Evolutionary conservation across 306 rosid species (phyloP).

Genomic region (Malus sylvestris): DNA sequence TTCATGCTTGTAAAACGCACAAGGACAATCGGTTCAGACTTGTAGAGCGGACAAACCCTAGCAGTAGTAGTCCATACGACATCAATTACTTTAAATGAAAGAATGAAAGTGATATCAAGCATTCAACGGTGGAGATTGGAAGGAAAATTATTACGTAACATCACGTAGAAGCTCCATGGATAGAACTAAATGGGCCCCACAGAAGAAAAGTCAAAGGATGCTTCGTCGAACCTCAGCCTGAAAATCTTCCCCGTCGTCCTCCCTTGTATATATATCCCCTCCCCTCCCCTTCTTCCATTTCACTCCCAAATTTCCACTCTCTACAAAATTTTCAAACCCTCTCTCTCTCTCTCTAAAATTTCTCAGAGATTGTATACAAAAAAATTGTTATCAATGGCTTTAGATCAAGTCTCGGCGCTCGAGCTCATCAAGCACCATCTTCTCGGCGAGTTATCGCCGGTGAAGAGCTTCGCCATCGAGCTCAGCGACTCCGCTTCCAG

Average conservation of each 20-base stretch:
- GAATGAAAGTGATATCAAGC: not conserved
- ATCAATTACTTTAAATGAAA: not conserved
- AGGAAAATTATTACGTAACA: not conserved
- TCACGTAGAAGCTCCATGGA: not conserved
- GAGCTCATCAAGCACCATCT: slow-evolving; percentile 54
- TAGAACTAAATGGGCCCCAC: not conserved
- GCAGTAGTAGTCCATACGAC: too few relatives aligned
- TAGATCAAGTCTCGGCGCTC: slow-evolving; percentile 30
- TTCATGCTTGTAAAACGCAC: not conserved
- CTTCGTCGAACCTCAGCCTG: slow-evolving; percentile 25
- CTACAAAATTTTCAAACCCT: not conserved
- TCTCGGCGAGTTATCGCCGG: slow-evolving; percentile 60
- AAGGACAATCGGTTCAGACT: too few relatives aligned
- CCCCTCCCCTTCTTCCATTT: slow-evolving; percentile 7
- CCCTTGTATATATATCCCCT: slow-evolving; percentile 14
- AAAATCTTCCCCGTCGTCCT: not conserved
- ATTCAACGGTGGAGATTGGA: not conserved
- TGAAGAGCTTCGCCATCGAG: not conserved
- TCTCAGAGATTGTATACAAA: not conserved
- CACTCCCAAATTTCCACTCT: slow-evolving; percentile 13
- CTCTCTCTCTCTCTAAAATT: not conserved
- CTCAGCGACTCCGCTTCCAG: not conserved
- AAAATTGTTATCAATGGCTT: slow-evolving; percentile 32
- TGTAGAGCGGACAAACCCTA: too few relatives aligned
- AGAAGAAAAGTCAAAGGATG: slow-evolving; percentile 7